These are phyloP conservation scores for Lactarius sanguifluus DNA, from an alignment of 768 basidiomycete species.

Conservation along the genomic window DNA sequence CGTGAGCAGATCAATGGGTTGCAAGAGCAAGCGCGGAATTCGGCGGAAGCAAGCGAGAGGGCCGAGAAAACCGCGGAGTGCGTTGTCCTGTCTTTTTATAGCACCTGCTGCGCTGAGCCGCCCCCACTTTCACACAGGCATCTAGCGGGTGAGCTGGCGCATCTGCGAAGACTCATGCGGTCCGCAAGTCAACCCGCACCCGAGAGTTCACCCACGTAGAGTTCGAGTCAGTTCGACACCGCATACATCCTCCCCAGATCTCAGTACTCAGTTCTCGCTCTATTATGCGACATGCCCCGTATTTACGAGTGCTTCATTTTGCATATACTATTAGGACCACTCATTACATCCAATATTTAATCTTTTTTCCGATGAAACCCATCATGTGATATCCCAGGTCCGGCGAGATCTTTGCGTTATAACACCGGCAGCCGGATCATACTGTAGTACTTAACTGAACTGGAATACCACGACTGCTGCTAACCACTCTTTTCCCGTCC, in stretches of 20 bases:
- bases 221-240: background rate
- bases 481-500: background rate
- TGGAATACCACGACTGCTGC: background rate
- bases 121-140: conserved; percentile 40
- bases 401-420: background rate
- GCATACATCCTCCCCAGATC: background rate
- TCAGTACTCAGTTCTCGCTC: background rate
- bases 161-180: conserved; percentile 74
- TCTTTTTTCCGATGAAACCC: background rate
- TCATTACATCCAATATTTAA: conserved; percentile 23
- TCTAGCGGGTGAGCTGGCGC: conserved; percentile 61
- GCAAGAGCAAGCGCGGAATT: conserved; percentile 53
- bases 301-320: conserved; percentile 24
- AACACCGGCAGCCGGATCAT: background rate
- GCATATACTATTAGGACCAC: conserved; percentile 22
- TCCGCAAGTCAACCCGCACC: conserved; percentile 38
- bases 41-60: conserved; percentile 53
- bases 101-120: conserved; percentile 10
- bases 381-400: background rate
- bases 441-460: background rate
- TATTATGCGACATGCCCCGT: conserved; percentile 6
- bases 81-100: conserved; percentile 33
- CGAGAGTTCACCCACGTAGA: conserved; percentile 20
- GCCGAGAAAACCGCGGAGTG: conserved; percentile 64
- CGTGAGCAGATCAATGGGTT: conserved; percentile 54